Conservation (phyloP, 1,284 basidiomycete genomes). For the Trichosporon inkin region DNA sequence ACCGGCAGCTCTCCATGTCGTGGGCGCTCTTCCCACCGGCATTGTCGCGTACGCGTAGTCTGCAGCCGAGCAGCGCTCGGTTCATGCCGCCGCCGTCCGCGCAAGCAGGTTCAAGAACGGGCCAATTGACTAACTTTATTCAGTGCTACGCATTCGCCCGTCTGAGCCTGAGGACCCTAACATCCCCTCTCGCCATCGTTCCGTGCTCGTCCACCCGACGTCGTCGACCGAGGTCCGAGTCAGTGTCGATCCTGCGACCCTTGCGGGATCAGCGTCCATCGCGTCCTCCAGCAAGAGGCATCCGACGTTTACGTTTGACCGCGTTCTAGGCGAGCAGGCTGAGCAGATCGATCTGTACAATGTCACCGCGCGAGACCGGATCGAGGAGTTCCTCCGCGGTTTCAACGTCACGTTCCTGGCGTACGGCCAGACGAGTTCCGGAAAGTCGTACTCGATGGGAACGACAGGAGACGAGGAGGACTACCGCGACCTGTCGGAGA, state of each 20-base stretch:
- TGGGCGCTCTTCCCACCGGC: background rate
- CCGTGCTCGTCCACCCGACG: conserved; percentile 73
- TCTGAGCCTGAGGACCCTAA: conserved; percentile 76
- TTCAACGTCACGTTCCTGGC: conserved; percentile 97
- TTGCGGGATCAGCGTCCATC: conserved; percentile 53
- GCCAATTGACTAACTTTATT: conserved; percentile 4
- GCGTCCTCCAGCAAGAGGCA: conserved; percentile 65
- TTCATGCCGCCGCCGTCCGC: background rate
- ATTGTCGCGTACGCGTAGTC: conserved; percentile 2
- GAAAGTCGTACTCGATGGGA: conserved; percentile 94
- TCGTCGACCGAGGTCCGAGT: conserved; percentile 66
- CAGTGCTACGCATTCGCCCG: conserved; percentile 89
- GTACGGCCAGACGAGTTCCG: conserved; percentile 92
- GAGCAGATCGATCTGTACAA: conserved; percentile 82
- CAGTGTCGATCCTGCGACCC: conserved; percentile 57
- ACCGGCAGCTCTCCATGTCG: background rate
- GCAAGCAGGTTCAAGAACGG: background rate
- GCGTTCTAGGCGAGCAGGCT: conserved; percentile 77
- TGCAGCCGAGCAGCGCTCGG: background rate
- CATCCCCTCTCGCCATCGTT: conserved; percentile 90
- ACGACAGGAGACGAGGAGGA: conserved; percentile 77
- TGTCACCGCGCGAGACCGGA: conserved; percentile 74
- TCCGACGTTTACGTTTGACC: conserved; percentile 88
- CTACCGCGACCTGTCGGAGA: conserved; percentile 54
- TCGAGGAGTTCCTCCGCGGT: conserved; percentile 87